A percentile compares a stretch with the other conserved stretches of the same genome.
Conservation (phyloP, 1,139 yeast genomes). For the Candida buenavistaensis region DNA sequence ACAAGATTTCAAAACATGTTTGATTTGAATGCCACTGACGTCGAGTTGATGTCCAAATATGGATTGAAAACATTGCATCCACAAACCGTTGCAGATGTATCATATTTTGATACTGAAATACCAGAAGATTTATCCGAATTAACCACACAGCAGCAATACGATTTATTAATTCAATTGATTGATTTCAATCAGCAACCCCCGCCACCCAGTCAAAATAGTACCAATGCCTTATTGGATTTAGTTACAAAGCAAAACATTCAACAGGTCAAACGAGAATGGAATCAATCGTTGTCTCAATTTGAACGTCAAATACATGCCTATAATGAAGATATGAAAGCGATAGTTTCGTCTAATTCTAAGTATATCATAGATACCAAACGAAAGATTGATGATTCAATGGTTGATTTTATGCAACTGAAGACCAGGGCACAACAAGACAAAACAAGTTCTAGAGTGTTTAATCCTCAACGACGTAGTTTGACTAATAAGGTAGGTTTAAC, state of each 20-base stretch:
- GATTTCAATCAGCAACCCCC: slow-evolving; percentile 14
- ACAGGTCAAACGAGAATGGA: slow-evolving; percentile 50
- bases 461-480: slow-evolving; percentile 30
- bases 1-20: too few species aligned
- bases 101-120: slow-evolving; percentile 18
- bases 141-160: slow-evolving; percentile 31
- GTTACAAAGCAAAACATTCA: slow-evolving; percentile 47
- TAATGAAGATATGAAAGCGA: slow-evolving; percentile 61
- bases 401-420: slow-evolving; percentile 35
- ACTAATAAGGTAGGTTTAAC: slow-evolving; percentile 17
- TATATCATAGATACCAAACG: slow-evolving; percentile 77
- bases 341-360: slow-evolving; percentile 74
- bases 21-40: slow-evolving; percentile 25
- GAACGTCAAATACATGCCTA: slow-evolving; percentile 64
- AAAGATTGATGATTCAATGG: slow-evolving; percentile 39
- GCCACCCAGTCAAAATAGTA: slow-evolving; percentile 10
- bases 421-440: slow-evolving; percentile 38
- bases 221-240: slow-evolving; percentile 10
- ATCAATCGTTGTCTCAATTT: slow-evolving; percentile 54
- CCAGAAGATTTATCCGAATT: slow-evolving; percentile 25
- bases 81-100: slow-evolving; percentile 21
- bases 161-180: slow-evolving; percentile 27
- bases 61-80: slow-evolving; percentile 28
- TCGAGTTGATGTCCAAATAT: slow-evolving; percentile 25
- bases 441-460: slow-evolving; percentile 38